Percentiles rank a stretch among this genome's conserved stretches.
Evolutionary conservation across 352 stramenopile species (phyloP).

Genomic region (Achlya hypogyna): DNA sequence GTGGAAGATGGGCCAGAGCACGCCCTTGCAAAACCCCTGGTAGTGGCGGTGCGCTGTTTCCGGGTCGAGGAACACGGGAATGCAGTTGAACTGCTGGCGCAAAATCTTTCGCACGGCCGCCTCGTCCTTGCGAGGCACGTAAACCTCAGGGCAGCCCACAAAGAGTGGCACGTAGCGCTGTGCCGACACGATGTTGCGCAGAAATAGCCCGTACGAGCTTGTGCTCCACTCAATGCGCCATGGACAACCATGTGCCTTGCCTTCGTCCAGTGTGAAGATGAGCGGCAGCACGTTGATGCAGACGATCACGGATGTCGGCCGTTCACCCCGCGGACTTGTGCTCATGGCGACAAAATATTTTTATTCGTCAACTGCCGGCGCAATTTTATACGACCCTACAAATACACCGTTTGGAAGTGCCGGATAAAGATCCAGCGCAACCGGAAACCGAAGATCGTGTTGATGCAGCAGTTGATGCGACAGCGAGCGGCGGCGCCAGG

Average conservation of each 20-base stretch:
- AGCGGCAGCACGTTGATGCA: slow-evolving; percentile 73
- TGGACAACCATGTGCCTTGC: slow-evolving; percentile 25
- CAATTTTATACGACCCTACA: too few species aligned
- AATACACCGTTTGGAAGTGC: not conserved
- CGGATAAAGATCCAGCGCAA: not conserved
- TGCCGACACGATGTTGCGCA: slow-evolving; percentile 50
- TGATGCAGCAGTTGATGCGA: not conserved
- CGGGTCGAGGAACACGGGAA: slow-evolving; percentile 92
- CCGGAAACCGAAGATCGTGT: not conserved
- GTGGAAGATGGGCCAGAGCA: slow-evolving; percentile 97
- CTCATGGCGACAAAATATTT: not conserved
- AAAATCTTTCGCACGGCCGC: slow-evolving; percentile 62
- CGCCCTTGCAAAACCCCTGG: slow-evolving; percentile 94
- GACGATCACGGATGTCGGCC: slow-evolving; percentile 54
- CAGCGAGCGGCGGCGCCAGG: too few species aligned
- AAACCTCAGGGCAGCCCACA: slow-evolving; percentile 68
- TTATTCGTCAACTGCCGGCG: not conserved
- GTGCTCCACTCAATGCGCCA: slow-evolving; percentile 67
- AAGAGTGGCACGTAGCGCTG: slow-evolving; percentile 53
- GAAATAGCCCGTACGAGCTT: slow-evolving; percentile 62
- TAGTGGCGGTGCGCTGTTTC: slow-evolving; percentile 77
- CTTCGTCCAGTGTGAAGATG: slow-evolving; percentile 37
- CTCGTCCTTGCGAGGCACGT: slow-evolving; percentile 49
- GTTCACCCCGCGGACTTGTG: slow-evolving; percentile 1
- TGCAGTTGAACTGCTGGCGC: slow-evolving; percentile 84